Conservation (phyloP, 169 alveolate genomes). For the Cryptosporidium canis region DNA sequence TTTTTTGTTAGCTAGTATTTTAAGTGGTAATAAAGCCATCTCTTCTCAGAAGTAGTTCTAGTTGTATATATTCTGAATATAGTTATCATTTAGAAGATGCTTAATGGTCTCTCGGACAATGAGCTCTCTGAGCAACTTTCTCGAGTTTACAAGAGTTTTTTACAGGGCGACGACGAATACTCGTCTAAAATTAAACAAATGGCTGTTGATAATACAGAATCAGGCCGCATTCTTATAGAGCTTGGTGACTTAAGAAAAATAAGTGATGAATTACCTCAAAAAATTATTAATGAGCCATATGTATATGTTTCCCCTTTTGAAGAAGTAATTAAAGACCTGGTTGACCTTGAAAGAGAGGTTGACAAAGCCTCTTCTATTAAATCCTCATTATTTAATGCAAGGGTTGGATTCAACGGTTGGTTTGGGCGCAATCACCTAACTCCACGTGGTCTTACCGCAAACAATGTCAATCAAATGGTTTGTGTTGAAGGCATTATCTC, state of each 20-base stretch:
- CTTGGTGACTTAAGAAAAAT: slow-evolving; percentile 47
- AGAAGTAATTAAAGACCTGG: slow-evolving; percentile 85
- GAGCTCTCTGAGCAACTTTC: slow-evolving; percentile 62
- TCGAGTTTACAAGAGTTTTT: slow-evolving; percentile 32
- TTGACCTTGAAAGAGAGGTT: slow-evolving; percentile 79
- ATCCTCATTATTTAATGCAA: slow-evolving; percentile 76
- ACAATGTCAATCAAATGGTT: slow-evolving; percentile 89
- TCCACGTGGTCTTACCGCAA: slow-evolving; percentile 95
- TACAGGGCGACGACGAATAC: slow-evolving; percentile 63
- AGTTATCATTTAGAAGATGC: slow-evolving; percentile 9
- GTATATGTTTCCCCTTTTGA: slow-evolving; percentile 84
- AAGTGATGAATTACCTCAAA: slow-evolving; percentile 61
- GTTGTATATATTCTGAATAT: not conserved
- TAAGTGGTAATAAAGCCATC: not conserved
- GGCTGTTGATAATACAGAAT: slow-evolving; percentile 52
- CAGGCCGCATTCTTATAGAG: slow-evolving; percentile 42
- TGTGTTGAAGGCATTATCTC: slow-evolving; percentile 97
- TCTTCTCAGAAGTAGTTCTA: slow-evolving; percentile 5
- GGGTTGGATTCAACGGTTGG: slow-evolving; percentile 93
- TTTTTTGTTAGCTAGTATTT: slow-evolving; percentile 11
- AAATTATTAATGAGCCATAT: slow-evolving; percentile 77
- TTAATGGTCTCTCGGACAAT: slow-evolving; percentile 23
- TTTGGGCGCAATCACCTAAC: slow-evolving; percentile 95
- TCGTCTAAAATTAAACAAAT: slow-evolving; percentile 63
- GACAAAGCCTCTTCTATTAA: slow-evolving; percentile 54